Percentiles rank a stretch among this genome's conserved stretches.
Conservation (phyloP, 306 rosid genomes). For the Vigna nakashimae region DNA sequence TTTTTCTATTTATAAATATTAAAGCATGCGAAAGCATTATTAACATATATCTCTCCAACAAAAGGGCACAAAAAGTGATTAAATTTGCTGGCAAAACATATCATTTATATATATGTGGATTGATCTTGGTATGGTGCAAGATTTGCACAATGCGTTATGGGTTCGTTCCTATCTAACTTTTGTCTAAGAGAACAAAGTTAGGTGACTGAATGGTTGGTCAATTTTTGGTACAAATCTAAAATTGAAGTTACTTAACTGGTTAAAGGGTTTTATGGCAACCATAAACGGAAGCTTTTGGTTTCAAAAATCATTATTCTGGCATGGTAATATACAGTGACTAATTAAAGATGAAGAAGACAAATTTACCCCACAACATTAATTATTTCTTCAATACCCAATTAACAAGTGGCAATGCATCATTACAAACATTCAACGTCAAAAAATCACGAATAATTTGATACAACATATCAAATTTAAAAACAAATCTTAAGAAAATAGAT, state of each 20-base stretch:
- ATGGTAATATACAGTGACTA: not conserved
- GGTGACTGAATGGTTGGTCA: constrained; percentile 23
- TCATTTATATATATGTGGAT: not conserved
- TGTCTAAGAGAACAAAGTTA: constrained; percentile 16
- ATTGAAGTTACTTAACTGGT: not conserved
- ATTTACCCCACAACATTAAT: not conserved
- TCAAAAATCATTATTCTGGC: constrained; percentile 27
- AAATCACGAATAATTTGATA: no score
- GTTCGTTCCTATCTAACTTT: constrained; percentile 28
- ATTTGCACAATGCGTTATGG: not conserved
- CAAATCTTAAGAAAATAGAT: no score
- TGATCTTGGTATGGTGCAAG: not conserved
- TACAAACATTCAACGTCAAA: no score
- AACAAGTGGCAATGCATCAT: not conserved
- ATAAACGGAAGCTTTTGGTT: not conserved
- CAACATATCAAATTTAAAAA: no score
- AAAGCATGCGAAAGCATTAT: not conserved
- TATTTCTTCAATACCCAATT: not conserved
- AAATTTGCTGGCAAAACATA: not conserved
- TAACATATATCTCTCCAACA: not conserved
- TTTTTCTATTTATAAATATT: not conserved
- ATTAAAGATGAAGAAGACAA: not conserved
- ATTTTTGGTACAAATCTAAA: constrained; percentile 31
- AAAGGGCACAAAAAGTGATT: not conserved
- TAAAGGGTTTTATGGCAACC: constrained; percentile 2